Percentiles rank a stretch among this genome's conserved stretches.
These are phyloP conservation scores for Verticillium isaacii DNA, from an alignment of 2,329 filamentous ascomycete genomes.

Conservation along the genomic window DNA sequence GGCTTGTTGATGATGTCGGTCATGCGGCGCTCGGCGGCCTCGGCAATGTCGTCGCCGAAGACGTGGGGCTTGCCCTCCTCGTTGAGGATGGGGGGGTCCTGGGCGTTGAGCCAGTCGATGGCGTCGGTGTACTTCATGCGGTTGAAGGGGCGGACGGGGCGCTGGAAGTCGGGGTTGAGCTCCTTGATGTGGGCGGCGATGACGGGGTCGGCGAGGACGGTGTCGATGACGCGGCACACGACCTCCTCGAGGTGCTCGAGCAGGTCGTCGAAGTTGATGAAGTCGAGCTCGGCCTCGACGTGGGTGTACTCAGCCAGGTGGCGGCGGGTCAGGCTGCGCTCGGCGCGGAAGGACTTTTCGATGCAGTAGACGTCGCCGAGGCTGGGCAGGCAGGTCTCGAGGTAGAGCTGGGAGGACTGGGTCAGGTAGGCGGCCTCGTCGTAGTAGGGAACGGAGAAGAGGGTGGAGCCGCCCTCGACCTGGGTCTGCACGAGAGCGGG, in stretches of 20 bases:
- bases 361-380: slow-evolving; percentile 97
- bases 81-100: slow-evolving; percentile 76
- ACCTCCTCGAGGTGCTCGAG: slow-evolving; percentile 82
- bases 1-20: slow-evolving; percentile 93
- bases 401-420: slow-evolving; percentile 94
- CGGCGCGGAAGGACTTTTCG: slow-evolving; percentile 96
- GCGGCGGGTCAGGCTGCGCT: slow-evolving; percentile 90
- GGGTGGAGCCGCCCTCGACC: slow-evolving; percentile 85
- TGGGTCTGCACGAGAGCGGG: slow-evolving; percentile 93
- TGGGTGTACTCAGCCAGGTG: slow-evolving; percentile 97
- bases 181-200: slow-evolving; percentile 71
- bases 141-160: slow-evolving; percentile 79
- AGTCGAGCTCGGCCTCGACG: slow-evolving; percentile 93
- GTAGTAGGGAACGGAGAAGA: slow-evolving; percentile 89
- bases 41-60: slow-evolving; percentile 97
- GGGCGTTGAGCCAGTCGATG: slow-evolving; percentile 87
- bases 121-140: slow-evolving; percentile 94
- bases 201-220: slow-evolving; percentile 67
- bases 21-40: slow-evolving; percentile 95
- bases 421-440: slow-evolving; percentile 88
- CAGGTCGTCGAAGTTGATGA: slow-evolving; percentile 87
- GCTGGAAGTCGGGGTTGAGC: slow-evolving; percentile 86
- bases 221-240: slow-evolving; percentile 79
- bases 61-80: slow-evolving; percentile 85
- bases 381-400: slow-evolving; percentile 88